Base-by-base conservation (phyloP, 2,329 filamentous ascomycete species). In the Nothopassalora personata region DNA sequence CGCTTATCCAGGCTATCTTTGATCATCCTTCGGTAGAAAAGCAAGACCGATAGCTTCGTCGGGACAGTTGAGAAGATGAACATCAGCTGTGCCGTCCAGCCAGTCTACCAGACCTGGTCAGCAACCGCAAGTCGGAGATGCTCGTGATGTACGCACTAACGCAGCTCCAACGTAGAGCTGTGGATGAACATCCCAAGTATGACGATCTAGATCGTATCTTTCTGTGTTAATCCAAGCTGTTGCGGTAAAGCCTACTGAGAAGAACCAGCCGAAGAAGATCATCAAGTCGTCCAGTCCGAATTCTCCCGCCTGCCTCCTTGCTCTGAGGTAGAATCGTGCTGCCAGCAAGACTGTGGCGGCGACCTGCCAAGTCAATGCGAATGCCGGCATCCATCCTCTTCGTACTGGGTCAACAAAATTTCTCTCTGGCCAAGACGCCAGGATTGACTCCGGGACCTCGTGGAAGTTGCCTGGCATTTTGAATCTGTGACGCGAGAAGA, bases 1-100 rank as follows among this genome's bases (percentile, higher is more conserved):
- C 59, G 55, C 6, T 59, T 58, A 23, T 61, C 58, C 23, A 64
- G 48, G 0, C 60, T 66, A 13, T 62, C 62, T 30, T 59, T 61
- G 33, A 64, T 60, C 54, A 70, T 63, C 33, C 67, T 64, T 39
- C 64, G 62, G 51, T 70, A 64, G 63, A 68, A 69, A 13, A 69
- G 60, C 8, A 70, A 61, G 28, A 70, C 61, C 5, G 66, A 66
- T 36, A 67, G 58, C 52, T 70, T 70, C 18, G 63, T 68, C 30
- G 62, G 62, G 18, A 63, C 60, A 7, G 64, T 65, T 33, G 54
- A 58, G 13, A 62, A 45, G 45, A 67, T 60, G 62, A 68, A 68
- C 34, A 67, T 46, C 15, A 67, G 45, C 54, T 70, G 64, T 13
- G 61, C 64, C 8, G 66, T 53, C 65, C 64, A 68, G 18, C 63